phyloP scores from a whole-genome alignment of 768 basidiomycete species.

The Podaxis sp. region DNA sequence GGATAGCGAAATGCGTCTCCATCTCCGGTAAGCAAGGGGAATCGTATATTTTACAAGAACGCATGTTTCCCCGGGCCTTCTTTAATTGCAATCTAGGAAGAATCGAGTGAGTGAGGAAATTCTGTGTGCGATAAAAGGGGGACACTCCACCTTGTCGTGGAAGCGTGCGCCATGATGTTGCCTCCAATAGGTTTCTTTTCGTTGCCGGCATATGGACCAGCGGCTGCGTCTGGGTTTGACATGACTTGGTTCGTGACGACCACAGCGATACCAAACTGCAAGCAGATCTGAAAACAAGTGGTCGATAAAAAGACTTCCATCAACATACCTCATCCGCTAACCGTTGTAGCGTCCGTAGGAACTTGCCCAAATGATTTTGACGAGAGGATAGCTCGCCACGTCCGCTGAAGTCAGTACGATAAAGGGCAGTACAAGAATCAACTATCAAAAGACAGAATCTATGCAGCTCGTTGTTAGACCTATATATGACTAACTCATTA shows the following conservation, averaged over 20 bases:
- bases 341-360: slow-evolving; percentile 87
- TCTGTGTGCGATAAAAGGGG: slow-evolving; percentile 2
- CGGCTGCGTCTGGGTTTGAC: slow-evolving; percentile 95
- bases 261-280: slow-evolving; percentile 94
- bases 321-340: slow-evolving; percentile 86
- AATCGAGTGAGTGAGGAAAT: neutral
- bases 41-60: slow-evolving; percentile 96
- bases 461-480: slow-evolving; percentile 9
- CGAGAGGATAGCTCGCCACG: slow-evolving; percentile 93
- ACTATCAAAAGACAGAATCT: slow-evolving; percentile 97
- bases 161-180: slow-evolving; percentile 99
- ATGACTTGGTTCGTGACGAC: slow-evolving; percentile 98
- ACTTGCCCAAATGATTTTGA: slow-evolving; percentile 94
- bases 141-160: slow-evolving; percentile 77
- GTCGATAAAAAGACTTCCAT: slow-evolving; percentile 10
- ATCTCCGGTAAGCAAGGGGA: slow-evolving; percentile 96
- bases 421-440: slow-evolving; percentile 93
- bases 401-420: slow-evolving; percentile 93
- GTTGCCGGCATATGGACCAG: slow-evolving; percentile 82
- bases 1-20: slow-evolving; percentile 93
- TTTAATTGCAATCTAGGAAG: slow-evolving; percentile 74
- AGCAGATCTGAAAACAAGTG: slow-evolving; percentile 11
- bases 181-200: slow-evolving; percentile 99
- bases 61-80: slow-evolving; percentile 88
- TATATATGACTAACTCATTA: neutral